Conservation (phyloP, 2,329 filamentous ascomycete species). For the Beauveria medogensis region DNA sequence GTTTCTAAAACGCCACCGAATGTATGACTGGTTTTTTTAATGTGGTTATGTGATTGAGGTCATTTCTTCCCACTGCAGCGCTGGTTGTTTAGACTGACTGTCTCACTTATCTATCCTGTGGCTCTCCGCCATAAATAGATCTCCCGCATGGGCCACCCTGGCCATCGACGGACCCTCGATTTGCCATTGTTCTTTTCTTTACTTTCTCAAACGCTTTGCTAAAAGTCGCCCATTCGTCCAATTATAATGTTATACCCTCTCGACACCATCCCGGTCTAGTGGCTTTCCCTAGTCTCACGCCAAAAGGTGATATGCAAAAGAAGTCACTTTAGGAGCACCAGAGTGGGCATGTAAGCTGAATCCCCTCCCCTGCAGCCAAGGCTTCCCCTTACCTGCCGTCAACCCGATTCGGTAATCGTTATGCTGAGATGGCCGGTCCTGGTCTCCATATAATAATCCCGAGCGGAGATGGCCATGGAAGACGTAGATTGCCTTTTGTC, state of each 20-base stretch:
- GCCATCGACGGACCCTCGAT: neutral
- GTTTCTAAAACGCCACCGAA: neutral
- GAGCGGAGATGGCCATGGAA: neutral
- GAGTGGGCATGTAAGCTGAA: conserved; percentile 2
- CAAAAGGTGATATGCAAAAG: neutral
- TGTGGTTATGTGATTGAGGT: neutral
- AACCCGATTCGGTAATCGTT: conserved; percentile 9
- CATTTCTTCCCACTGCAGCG: neutral
- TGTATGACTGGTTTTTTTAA: neutral
- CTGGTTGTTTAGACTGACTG: neutral
- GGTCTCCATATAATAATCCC: conserved; percentile 1
- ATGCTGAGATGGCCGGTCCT: neutral
- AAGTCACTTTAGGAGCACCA: neutral
- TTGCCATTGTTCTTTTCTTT: neutral
- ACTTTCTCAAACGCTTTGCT: neutral
- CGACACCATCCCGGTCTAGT: neutral
- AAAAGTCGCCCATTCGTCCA: neutral
- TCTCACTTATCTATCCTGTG: neutral
- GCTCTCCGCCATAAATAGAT: neutral
- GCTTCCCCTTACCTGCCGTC: neutral
- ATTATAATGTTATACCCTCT: neutral
- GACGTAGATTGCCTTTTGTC: neutral
- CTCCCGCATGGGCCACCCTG: neutral
- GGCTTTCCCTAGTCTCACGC: neutral
- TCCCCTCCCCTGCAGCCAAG: neutral